These are phyloP conservation scores for Fomitopsis palustris DNA, from an alignment of 1,284 basidiomycete genomes.

Conservation along the genomic window DNA sequence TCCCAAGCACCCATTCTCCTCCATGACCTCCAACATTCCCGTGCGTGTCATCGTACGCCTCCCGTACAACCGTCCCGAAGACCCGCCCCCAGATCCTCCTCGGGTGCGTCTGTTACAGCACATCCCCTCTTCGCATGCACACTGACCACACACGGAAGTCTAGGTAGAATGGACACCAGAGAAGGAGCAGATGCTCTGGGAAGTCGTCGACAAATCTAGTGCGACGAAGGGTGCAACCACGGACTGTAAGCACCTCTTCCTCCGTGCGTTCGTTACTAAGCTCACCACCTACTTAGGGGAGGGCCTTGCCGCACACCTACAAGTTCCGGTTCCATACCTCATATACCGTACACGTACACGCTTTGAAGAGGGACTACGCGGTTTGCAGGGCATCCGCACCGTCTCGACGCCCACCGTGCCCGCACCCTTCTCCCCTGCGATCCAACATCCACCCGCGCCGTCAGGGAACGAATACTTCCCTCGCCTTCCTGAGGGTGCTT, in stretches of 20 bases:
- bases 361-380: conserved; percentile 77
- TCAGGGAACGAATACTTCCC: conserved; percentile 16
- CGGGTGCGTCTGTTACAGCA: conserved; percentile 42
- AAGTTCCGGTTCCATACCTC: conserved; percentile 77
- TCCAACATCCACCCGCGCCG: conserved; percentile 5
- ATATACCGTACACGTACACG: conserved; percentile 75
- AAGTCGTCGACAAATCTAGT: conserved; percentile 73
- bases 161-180: conserved; percentile 80
- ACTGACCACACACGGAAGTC: conserved; percentile 14
- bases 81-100: conserved; percentile 58
- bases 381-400: conserved; percentile 65
- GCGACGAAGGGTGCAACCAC: conserved; percentile 63
- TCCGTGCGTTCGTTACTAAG: not conserved
- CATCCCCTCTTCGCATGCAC: not conserved
- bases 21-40: conserved; percentile 22
- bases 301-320: conserved; percentile 69
- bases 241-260: conserved; percentile 55
- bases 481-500: conserved; percentile 13
- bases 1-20: not conserved
- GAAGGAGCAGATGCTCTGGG: conserved; percentile 80
- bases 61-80: conserved; percentile 71
- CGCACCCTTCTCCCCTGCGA: not conserved
- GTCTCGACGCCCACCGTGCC: not conserved
- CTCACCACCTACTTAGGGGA: conserved; percentile 51
- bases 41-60: conserved; percentile 73